Evolutionary conservation across 2,329 filamentous ascomycete genomes (phyloP).

Genomic region (Penicillium sp.): DNA sequence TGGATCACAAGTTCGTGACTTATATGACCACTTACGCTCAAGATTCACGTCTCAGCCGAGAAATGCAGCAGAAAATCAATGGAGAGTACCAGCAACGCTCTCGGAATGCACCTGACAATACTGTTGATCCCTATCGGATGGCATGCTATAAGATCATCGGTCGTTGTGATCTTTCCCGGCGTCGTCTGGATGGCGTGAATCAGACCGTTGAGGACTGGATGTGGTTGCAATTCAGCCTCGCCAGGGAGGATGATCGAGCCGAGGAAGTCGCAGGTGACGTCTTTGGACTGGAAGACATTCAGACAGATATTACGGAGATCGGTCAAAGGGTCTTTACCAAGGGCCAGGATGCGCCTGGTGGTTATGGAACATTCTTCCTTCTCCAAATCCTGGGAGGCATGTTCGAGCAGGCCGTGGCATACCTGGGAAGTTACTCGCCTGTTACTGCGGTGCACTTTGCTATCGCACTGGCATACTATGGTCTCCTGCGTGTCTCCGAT

Average conservation of each 20-base stretch:
- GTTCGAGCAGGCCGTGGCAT: constrained; percentile 91
- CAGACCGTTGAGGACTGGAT: constrained; percentile 67
- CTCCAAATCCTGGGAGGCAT: constrained; percentile 86
- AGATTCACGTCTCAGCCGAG: constrained; percentile 74
- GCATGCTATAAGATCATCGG: constrained; percentile 98
- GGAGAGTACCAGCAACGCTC: constrained; percentile 85
- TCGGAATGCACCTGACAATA: constrained; percentile 80
- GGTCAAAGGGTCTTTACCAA: constrained; percentile 89
- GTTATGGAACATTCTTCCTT: constrained; percentile 90
- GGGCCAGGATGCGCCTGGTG: constrained; percentile 72
- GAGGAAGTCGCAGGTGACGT: constrained; percentile 64
- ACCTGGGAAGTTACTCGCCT: constrained; percentile 88
- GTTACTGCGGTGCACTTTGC: constrained; percentile 94
- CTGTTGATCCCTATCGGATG: constrained; percentile 91
- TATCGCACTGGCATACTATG: constrained; percentile 85
- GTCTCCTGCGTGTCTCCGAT: constrained; percentile 82
- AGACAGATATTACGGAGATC: constrained; percentile 81
- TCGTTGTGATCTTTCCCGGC: constrained; percentile 62
- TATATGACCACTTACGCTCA: constrained; percentile 85
- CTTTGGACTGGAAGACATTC: constrained; percentile 68
- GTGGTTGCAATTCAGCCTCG: constrained; percentile 66
- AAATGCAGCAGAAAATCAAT: constrained; percentile 82
- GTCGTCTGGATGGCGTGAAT: constrained; percentile 59
- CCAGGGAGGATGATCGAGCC: constrained; percentile 60
- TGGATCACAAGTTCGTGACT: constrained; percentile 84